These are phyloP conservation scores for Phytophthora quininea DNA, from an alignment of 352 stramenopile species.

Conservation along the genomic window DNA sequence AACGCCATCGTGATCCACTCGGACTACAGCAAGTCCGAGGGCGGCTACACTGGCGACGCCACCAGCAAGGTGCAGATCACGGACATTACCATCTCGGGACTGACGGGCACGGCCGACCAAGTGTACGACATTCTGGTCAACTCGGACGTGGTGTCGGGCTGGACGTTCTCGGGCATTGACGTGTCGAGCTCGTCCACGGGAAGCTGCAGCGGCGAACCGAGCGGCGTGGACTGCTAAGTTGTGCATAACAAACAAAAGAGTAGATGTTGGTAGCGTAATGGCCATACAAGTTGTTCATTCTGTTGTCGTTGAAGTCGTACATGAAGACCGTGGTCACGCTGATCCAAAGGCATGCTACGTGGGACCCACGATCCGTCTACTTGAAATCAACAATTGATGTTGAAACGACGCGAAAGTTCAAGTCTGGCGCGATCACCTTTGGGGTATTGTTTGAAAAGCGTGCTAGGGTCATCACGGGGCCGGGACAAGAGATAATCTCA, in stretches of 20 bases:
- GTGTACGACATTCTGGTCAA: constrained; percentile 32
- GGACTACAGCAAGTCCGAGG: constrained; percentile 14
- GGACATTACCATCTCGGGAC: constrained; percentile 25
- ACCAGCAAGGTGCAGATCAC: constrained; percentile 23
- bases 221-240: constrained; percentile 22
- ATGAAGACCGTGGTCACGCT: background rate
- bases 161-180: constrained; percentile 20
- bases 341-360: background rate
- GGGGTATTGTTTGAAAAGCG: no score
- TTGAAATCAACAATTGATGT: background rate
- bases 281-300: background rate
- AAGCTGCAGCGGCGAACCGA: constrained; percentile 27
- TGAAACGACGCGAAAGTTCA: no score
- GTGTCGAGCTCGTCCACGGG: constrained; percentile 13
- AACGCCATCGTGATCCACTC: constrained; percentile 40
- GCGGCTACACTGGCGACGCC: constrained; percentile 22
- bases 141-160: constrained; percentile 22
- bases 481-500: background rate
- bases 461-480: background rate
- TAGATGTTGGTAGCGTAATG: background rate
- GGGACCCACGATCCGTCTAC: background rate
- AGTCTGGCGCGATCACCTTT: background rate
- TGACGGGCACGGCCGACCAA: constrained; percentile 21
- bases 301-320: background rate
- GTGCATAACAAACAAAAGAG: background rate